Evolutionary conservation across 2,329 filamentous ascomycete genomes (phyloP).

Genomic region (Aquanectria penicillioides): DNA sequence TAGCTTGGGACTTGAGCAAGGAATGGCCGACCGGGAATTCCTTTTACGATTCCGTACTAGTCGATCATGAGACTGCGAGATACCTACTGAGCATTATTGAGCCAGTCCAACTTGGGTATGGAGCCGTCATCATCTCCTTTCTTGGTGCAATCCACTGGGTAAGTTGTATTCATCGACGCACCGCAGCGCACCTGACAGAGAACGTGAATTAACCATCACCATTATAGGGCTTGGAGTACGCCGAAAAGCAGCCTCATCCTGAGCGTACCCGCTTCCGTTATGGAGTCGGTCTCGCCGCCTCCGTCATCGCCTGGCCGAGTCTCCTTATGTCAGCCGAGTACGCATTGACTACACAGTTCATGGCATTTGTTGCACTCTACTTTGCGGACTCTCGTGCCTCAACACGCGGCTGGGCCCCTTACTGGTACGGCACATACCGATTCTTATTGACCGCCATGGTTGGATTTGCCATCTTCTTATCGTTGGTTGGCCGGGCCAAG

Average conservation of each 20-base stretch:
- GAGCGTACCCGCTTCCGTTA: slow-evolving; percentile 82
- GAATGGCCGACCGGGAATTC: slow-evolving; percentile 68
- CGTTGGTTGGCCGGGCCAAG: slow-evolving; percentile 83
- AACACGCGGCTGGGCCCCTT: slow-evolving; percentile 79
- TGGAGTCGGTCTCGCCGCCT: slow-evolving; percentile 81
- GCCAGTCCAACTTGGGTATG: slow-evolving; percentile 90
- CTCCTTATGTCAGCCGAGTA: slow-evolving; percentile 85
- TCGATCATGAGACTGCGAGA: slow-evolving; percentile 77
- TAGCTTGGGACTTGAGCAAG: slow-evolving; percentile 85
- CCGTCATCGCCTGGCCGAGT: slow-evolving; percentile 89
- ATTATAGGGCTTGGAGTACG: slow-evolving; percentile 78
- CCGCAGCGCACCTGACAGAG: neutral
- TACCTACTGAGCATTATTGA: slow-evolving; percentile 79
- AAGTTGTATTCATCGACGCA: slow-evolving; percentile 16
- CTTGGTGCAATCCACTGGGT: slow-evolving; percentile 92
- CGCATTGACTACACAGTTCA: slow-evolving; percentile 86
- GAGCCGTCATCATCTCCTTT: slow-evolving; percentile 93
- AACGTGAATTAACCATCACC: slow-evolving; percentile 4
- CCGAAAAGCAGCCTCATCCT: slow-evolving; percentile 68
- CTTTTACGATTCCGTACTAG: slow-evolving; percentile 61
- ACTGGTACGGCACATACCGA: slow-evolving; percentile 89
- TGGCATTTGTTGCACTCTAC: slow-evolving; percentile 86
- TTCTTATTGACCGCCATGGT: slow-evolving; percentile 94
- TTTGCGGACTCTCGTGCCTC: slow-evolving; percentile 82
- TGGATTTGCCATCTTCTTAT: slow-evolving; percentile 82